A percentile compares a stretch with the other conserved stretches of the same genome.
Evolutionary conservation across 352 stramenopile species (phyloP).

Genomic region (Phytopythium sindhum): DNA sequence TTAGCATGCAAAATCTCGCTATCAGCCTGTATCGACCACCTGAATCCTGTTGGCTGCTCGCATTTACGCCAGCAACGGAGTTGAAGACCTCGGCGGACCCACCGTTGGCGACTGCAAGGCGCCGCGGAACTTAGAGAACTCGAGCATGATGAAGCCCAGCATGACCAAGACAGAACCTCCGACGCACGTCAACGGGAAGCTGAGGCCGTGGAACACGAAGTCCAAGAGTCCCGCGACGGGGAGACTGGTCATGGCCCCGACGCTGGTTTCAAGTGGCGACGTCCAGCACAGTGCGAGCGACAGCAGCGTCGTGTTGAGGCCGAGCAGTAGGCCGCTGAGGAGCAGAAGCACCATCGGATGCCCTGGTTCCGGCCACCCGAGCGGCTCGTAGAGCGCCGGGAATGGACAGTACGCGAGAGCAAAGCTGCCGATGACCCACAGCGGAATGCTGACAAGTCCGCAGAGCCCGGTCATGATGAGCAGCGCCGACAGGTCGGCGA

Average conservation of each 20-base stretch:
- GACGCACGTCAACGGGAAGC: conserved; percentile 47
- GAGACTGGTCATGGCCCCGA: conserved; percentile 58
- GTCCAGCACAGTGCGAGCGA: conserved; percentile 48
- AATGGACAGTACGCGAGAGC: conserved; percentile 32
- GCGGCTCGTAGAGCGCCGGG: conserved; percentile 37
- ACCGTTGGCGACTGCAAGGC: background rate
- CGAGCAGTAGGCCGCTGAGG: conserved; percentile 27
- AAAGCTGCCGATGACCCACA: conserved; percentile 44
- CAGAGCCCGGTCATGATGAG: conserved; percentile 41
- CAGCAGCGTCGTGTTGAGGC: conserved; percentile 36
- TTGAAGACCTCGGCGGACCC: background rate
- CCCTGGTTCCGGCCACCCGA: conserved; percentile 31
- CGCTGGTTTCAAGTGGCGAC: conserved; percentile 56
- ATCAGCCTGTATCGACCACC: background rate
- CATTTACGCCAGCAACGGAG: background rate
- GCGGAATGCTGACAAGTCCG: conserved; percentile 44
- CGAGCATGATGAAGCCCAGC: conserved; percentile 47
- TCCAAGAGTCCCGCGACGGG: conserved; percentile 47
- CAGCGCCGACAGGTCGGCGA: conserved; percentile 50
- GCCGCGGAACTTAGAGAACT: conserved; percentile 11
- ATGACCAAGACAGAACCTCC: conserved; percentile 51
- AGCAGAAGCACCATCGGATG: conserved; percentile 33
- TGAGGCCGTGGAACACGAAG: conserved; percentile 36
- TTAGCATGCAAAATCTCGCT: background rate
- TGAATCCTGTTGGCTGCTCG: background rate